Base-by-base conservation (phyloP, 441 rosid species). In the Brassica balearica region DNA sequence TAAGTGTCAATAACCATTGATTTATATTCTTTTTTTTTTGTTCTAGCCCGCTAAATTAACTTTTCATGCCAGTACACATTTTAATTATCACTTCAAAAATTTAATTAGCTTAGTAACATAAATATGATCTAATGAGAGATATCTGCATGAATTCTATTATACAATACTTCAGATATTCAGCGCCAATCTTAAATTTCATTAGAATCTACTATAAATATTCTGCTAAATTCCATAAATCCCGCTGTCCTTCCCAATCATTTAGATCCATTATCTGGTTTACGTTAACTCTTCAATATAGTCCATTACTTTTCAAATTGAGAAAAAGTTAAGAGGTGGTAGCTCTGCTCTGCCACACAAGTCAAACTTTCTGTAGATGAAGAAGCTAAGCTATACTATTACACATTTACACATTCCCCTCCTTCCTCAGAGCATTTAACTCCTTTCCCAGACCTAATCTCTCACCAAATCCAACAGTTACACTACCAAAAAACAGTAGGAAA, bases 271-370 rank as follows among this genome's bases (percentile, higher is more conserved):
- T 17, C 12, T 48, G 4, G 10, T 51, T 36, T 36, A 22, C 41
- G 8, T 8, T 4, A 55, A 12, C 36, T 29, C 1, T 23, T 23
- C 27, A 10, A 25, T 38, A 23, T 58, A 15, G 10, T 41, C 41
- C 27, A 22, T 19, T 73, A 4, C 19, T 67, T 67, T 58, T 8
- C 20, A 58, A 41, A 41, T 6, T 23, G 8, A 34, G n/a, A 19
- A 32, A 60, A 68, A 58, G 61, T 4, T 4, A 2, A 6, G 43
- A 22, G n/a, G 27, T 20, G 6, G 58, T 23, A 23, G 27, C 27
- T 23, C 27, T 23, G 27, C 55, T 53, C 34, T 70, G 71, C 32
- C 46, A 70, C 75, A 77, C 75, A 32, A 77, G 75, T 70, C 65
- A 53, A 70, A 70, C 32, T 53, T 51, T 77, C 6, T 6, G 65